These are phyloP conservation scores for Microsporum ferrugineum DNA, from an alignment of 2,329 filamentous ascomycete species.

Conservation along the genomic window DNA sequence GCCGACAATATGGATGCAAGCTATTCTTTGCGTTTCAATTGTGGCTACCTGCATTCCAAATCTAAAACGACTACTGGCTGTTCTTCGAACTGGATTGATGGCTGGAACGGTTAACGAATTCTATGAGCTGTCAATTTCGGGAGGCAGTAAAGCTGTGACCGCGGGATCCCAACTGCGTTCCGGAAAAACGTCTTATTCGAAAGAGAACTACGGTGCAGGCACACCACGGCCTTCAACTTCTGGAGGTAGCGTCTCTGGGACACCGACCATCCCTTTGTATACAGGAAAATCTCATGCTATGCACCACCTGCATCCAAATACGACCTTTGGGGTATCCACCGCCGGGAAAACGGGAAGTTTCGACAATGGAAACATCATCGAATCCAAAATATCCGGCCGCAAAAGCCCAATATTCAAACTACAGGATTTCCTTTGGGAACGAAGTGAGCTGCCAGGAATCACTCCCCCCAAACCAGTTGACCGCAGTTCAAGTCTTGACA, in stretches of 20 bases:
- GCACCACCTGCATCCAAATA: not conserved
- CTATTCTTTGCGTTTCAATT: slow-evolving; percentile 17
- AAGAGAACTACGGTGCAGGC: not conserved
- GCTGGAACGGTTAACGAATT: slow-evolving; percentile 16
- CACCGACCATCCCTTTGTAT: not conserved
- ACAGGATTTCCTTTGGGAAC: not conserved
- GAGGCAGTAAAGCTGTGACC: not conserved
- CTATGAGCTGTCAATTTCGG: slow-evolving; percentile 14
- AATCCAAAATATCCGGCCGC: not conserved
- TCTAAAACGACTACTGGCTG: slow-evolving; percentile 17
- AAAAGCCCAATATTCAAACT: not conserved
- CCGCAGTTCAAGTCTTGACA: not conserved
- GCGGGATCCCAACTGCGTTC: not conserved
- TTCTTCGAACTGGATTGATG: slow-evolving; percentile 19
- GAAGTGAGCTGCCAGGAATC: not conserved
- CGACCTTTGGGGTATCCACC: not conserved
- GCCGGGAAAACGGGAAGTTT: not conserved
- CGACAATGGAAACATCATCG: not conserved
- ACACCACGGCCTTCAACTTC: slow-evolving; percentile 3
- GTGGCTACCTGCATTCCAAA: slow-evolving; percentile 20
- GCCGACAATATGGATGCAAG: slow-evolving; percentile 17
- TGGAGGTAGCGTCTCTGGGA: not conserved
- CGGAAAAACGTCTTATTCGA: not conserved
- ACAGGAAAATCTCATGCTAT: not conserved
- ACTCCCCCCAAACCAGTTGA: not conserved